Evolutionary conservation across 202 grass and related monocot species (phyloP), one percentile per base, ranked within the genome.

Genomic region (Hordeum pubiflorum): DNA sequence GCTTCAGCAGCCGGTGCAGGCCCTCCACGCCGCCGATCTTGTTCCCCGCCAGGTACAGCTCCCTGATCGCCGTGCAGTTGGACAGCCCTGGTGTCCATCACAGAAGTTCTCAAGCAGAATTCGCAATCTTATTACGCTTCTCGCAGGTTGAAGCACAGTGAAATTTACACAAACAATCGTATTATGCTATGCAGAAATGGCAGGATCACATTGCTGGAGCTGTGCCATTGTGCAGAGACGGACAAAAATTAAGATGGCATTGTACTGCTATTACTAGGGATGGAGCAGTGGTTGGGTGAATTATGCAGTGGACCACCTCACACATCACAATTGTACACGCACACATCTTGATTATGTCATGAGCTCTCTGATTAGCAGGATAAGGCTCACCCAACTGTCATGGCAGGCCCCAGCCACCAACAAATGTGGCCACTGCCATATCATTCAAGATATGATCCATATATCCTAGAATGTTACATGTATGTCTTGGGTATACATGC

Each of bases 1-100:
- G 87, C 83, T 92, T 97, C 69, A 97, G 90, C 39, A 97, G 91
- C 40, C 91, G 89, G 87, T 97, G 94, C 20, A 97, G 75, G 0
- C 91, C 94, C 77, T 97, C 91, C 36, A 94, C 94, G 38, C 91
- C 85, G 58, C 85, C 87, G 27, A 97, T 90, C 86, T 90, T 97
- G 80, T 94, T 97, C 40, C 94, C 94, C 34, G 89, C 78, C 8
- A 97, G 78, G 83, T 94, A 92, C 12, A 97, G 82, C 82, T 97
- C 94, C 75, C 86, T 84, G 52, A 92, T 85, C 50, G 81, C 80
- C 27, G 89, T 94, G 85, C 94, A 97, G 78, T 81, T 92, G 3
- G 91, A 91, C 12, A 97, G 74, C 7, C 94, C 94, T 97, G 77
- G n/a, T 44, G 22, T 38, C 77, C 24, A 77, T 39, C 24, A 31